Evolutionary conservation across 345 rosid species (phyloP).

Genomic region (thale cress (Arabidopsis thaliana)): TAIR10.1 NC_003076.8:3611001-3611500

Average conservation of each 20-base stretch:
- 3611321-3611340: neutral
- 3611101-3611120: neutral
- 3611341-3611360: neutral
- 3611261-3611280: neutral
- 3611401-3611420: slow-evolving; percentile 5
- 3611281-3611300: slow-evolving; percentile 1
- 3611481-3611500: slow-evolving; percentile 31
- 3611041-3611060: slow-evolving; percentile 4
- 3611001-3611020: slow-evolving; percentile 19
- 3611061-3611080: neutral
- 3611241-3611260: neutral
- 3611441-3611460: slow-evolving; percentile 45
- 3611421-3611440: slow-evolving; percentile 21
- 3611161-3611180: no score
- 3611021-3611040: neutral
- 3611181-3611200: neutral
- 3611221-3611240: neutral
- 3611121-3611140: neutral
- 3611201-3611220: neutral
- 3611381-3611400: slow-evolving; percentile 11
- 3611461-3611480: slow-evolving; percentile 48
- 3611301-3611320: slow-evolving; percentile 16
- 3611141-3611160: neutral
- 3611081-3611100: neutral
- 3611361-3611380: neutral